Base-by-base conservation (phyloP, 495 filamentous ascomycete species). In the Aspergillus heteromorphus region DNA sequence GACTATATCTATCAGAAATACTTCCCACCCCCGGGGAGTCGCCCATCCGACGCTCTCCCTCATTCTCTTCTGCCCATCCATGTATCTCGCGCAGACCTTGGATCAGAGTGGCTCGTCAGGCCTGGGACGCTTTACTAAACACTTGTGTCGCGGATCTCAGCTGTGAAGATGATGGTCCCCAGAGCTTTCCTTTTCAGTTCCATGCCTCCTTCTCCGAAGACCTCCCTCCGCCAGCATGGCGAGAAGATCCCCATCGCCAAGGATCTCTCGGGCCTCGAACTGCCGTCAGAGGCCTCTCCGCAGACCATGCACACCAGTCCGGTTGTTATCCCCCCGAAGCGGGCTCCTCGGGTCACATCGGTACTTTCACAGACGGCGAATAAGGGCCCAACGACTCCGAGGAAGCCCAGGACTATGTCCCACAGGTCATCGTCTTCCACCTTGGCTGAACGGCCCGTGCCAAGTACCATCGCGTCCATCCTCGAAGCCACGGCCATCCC, bases 101-200 rank as follows among this genome's bases (percentile, higher is more conserved):
- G 74, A 77, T 53, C 74, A 75, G 61, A 77, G 73, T 68, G 74
- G 73, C 68, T 76, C 72, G 29, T 70, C 74, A 57, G 74, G 74
- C 66, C 57, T 59, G 60, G 57, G 54, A 54, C 55, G 49, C 36
- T 51, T 53, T 53, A 55, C 14, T 41, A 51, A 55, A 51, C 21
- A 49, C 45, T 52, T 30, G 23, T 47, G 6, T 20, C 53, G 38
- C 43, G 51, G 14, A 40, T 13, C 21, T 30, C 31, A 54, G 41
- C 40, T 30, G 27, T 56, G 45, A 61, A 53, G 42, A 77, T 77
- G 73, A 78, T 78, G 75, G 73, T 77, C 51, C 75, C 75, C 29
- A 65, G 73, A 64, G 66, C 73, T 47, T 78, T 76, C 54, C 56
- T 73, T 4, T 73, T 73, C 30, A 68, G 56, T 31, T 73, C 75